Percentiles rank a stretch among this genome's conserved stretches.
These are phyloP conservation scores for Heritiera fomes DNA, from an alignment of 345 rosid species.

Conservation along the genomic window DNA sequence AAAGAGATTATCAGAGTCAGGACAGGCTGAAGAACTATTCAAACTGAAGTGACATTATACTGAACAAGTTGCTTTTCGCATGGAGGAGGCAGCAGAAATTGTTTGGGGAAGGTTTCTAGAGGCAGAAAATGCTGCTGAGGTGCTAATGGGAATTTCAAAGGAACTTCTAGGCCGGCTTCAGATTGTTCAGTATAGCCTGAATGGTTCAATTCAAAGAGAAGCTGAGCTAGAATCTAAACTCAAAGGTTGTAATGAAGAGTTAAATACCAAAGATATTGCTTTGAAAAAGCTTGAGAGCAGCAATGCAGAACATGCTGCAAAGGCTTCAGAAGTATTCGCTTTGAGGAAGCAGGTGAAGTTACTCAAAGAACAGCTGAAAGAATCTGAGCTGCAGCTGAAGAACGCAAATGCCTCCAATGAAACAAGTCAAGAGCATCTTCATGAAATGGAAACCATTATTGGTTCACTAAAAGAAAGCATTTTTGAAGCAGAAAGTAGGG, in stretches of 20 bases:
- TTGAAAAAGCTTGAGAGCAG: conserved; percentile 53
- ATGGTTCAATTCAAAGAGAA: conserved; percentile 62
- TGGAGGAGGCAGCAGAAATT: conserved; percentile 97
- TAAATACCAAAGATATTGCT: conserved; percentile 46
- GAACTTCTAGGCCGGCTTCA: conserved; percentile 66
- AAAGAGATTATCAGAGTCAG: conserved; percentile 58
- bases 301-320: conserved; percentile 37
- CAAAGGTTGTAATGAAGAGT: conserved; percentile 43
- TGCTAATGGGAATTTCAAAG: conserved; percentile 82
- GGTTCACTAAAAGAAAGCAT: conserved; percentile 67
- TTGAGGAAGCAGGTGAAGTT: conserved; percentile 55
- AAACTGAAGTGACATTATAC: conserved; percentile 74
- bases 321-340: conserved; percentile 51
- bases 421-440: conserved; percentile 65
- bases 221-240: conserved; percentile 53
- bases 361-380: conserved; percentile 59
- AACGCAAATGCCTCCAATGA: conserved; percentile 50
- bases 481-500: conserved; percentile 68
- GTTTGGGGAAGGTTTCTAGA: conserved; percentile 92
- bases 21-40: conserved; percentile 73
- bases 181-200: conserved; percentile 65
- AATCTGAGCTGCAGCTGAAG: conserved; percentile 46
- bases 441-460: conserved; percentile 63
- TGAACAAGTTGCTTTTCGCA: conserved; percentile 73
- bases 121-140: conserved; percentile 87